A percentile compares a stretch with the other conserved stretches of the same genome.
These are phyloP conservation scores for Podospora conica DNA, from an alignment of 495 filamentous ascomycete species.

Conservation along the genomic window DNA sequence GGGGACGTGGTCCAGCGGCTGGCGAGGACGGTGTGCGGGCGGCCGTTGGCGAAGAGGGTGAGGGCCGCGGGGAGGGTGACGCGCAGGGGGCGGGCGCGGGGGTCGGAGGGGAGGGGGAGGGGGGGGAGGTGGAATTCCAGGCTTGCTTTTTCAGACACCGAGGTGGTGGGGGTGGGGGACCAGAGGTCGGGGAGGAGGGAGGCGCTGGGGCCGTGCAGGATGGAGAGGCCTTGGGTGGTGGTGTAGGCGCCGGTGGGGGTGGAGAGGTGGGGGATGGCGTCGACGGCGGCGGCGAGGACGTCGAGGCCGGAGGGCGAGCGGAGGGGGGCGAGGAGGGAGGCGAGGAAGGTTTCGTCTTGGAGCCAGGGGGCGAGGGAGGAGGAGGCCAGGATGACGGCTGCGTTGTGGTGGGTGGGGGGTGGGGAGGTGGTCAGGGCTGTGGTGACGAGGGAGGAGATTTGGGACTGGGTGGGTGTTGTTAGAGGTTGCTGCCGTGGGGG, in stretches of 20 bases:
- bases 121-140: conserved; percentile 14
- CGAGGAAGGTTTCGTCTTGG: conserved; percentile 33
- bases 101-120: neutral
- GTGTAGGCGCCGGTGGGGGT: conserved; percentile 12
- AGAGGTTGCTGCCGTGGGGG: neutral
- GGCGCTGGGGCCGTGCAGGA: conserved; percentile 28
- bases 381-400: conserved; percentile 33
- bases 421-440: neutral
- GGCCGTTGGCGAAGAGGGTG: conserved; percentile 69
- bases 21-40: conserved; percentile 52
- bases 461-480: neutral
- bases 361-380: conserved; percentile 32
- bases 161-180: conserved; percentile 6
- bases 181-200: conserved; percentile 33
- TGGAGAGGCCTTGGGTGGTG: conserved; percentile 36
- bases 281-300: conserved; percentile 33
- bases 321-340: conserved; percentile 21
- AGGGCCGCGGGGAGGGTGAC: conserved; percentile 63
- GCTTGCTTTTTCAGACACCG: too few species aligned
- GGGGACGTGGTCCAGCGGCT: conserved; percentile 46
- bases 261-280: conserved; percentile 27
- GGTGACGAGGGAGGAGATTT: neutral
- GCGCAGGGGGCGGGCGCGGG: conserved; percentile 18
- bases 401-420: conserved; percentile 4
- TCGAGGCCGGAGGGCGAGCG: conserved; percentile 13